Percentiles rank a stretch among this genome's conserved stretches.
These are phyloP conservation scores for Paramecium tetraurelia DNA, from an alignment of 73 alveolate species.

Conservation along the genomic window DNA sequence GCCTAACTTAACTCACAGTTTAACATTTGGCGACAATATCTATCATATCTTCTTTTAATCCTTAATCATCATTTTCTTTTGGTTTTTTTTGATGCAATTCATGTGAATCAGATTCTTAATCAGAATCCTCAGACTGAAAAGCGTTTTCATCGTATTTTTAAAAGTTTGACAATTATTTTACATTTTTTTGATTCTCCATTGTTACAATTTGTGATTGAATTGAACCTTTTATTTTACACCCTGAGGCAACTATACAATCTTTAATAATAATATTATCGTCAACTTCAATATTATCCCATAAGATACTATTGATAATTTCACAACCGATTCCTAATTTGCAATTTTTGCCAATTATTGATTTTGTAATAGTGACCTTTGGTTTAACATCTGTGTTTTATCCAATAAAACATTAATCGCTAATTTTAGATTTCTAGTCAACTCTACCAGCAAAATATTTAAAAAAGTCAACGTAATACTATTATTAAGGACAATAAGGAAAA, in stretches of 20 bases:
- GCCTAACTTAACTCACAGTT: not conserved
- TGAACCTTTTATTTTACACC: not conserved
- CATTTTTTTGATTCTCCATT: not conserved
- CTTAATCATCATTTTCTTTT: not conserved
- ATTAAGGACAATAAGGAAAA: not conserved
- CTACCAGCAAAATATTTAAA: not conserved
- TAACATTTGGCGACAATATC: not conserved
- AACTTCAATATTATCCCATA: not conserved
- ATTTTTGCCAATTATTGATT: conserved; percentile 13
- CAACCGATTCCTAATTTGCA: conserved; percentile 17
- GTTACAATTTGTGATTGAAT: not conserved
- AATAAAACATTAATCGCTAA: not conserved
- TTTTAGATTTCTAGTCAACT: not conserved
- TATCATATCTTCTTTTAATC: not conserved
- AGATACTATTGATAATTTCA: not conserved
- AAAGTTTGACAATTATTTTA: not conserved
- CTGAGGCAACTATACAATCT: not conserved
- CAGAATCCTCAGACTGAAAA: not conserved
- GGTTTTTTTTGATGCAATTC: not conserved
- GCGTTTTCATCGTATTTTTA: not conserved
- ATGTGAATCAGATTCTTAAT: not conserved
- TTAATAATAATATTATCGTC: not conserved
- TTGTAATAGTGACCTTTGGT: not conserved
- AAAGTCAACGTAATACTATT: not conserved
- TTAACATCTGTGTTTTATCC: not conserved